Evolutionary conservation across 2,329 filamentous ascomycete species (phyloP), one percentile per base, ranked within the genome.

Genomic region (Clarireedia sp.): DNA sequence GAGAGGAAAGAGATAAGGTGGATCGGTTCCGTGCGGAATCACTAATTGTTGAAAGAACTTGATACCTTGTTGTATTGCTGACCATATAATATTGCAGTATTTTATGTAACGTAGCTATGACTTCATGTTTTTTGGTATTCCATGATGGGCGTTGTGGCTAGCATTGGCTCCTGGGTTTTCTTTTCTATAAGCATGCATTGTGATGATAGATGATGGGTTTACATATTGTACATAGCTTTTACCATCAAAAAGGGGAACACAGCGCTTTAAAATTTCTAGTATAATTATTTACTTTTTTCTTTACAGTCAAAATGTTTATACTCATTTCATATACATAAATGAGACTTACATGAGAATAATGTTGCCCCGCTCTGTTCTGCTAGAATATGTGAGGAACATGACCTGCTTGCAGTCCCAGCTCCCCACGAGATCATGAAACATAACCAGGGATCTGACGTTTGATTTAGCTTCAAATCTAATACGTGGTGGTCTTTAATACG

Each of bases 1-100:
- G 59, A 61, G 57, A 49, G 48, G 55, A 45, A 55, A 51, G 53
- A 51, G 48, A 24, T 19, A 19, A 19, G 24, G 17, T 26, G 29
- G 45, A 33, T 17, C 45, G n/a, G 45, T 53, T 19, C 21, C 12
- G 40, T 21, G 12, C 16, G 5, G 3, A 19, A 8, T n/a, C 40
- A 24, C 36, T 48, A 33, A 47, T 49, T 49, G 21, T 38, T 4
- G 10, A 53, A 26, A 26, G 43, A 44, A 19, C 19, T 53, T 38
- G 29, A 17, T 52, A 44, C 17, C 26, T 24, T n/a, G 21, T 26
- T 19, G 12, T 48, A 26, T 52, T 24, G 38, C 38, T 41, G 38
- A n/a, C 10, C 17, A 48, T 40, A 48, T 54, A 7, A 54, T 38
- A n/a, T 19, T 33, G 33, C 8, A 38, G 24, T 52, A 47, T 14